Evolutionary conservation across 805 yeast genomes (phyloP).

Genomic region (Priceomyces carsonii): DNA sequence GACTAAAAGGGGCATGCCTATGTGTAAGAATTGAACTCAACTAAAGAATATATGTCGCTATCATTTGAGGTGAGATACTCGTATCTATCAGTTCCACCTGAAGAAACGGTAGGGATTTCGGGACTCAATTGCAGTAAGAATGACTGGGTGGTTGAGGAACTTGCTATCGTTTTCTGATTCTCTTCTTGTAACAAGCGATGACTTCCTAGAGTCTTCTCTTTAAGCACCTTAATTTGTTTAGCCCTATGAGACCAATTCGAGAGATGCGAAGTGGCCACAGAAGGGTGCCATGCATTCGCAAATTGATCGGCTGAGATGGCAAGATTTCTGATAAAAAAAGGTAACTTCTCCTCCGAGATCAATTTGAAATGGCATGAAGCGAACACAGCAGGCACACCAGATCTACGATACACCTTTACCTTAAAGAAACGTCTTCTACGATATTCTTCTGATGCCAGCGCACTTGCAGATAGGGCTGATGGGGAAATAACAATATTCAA

Average conservation of each 20-base stretch:
- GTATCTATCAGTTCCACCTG: slow-evolving; percentile 13
- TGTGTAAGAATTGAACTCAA: slow-evolving; percentile 36
- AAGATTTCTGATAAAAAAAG: slow-evolving; percentile 65
- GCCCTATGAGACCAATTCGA: slow-evolving; percentile 71
- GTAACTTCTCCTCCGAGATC: slow-evolving; percentile 57
- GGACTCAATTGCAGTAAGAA: slow-evolving; percentile 31
- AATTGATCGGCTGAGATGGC: slow-evolving; percentile 68
- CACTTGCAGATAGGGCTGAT: slow-evolving; percentile 28
- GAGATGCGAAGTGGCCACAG: slow-evolving; percentile 43
- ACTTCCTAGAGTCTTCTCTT: slow-evolving; percentile 24
- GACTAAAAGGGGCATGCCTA: too few species aligned
- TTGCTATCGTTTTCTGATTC: slow-evolving; percentile 10
- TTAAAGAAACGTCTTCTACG: slow-evolving; percentile 42
- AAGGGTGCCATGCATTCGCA: slow-evolving; percentile 69
- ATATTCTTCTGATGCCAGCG: neutral
- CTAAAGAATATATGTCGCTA: slow-evolving; percentile 20
- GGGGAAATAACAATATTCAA: slow-evolving; percentile 79
- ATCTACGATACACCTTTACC: slow-evolving; percentile 63
- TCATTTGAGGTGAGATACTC: slow-evolving; percentile 21
- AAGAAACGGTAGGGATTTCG: slow-evolving; percentile 1
- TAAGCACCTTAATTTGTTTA: slow-evolving; percentile 47
- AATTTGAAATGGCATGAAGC: slow-evolving; percentile 77
- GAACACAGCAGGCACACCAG: slow-evolving; percentile 75
- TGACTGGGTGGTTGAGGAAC: slow-evolving; percentile 23
- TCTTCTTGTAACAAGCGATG: slow-evolving; percentile 31